Evolutionary conservation across 371 early-diverging fungal genomes (phyloP), one percentile per base, ranked within the genome.

Genomic region (Rhizopus microsporus): DNA sequence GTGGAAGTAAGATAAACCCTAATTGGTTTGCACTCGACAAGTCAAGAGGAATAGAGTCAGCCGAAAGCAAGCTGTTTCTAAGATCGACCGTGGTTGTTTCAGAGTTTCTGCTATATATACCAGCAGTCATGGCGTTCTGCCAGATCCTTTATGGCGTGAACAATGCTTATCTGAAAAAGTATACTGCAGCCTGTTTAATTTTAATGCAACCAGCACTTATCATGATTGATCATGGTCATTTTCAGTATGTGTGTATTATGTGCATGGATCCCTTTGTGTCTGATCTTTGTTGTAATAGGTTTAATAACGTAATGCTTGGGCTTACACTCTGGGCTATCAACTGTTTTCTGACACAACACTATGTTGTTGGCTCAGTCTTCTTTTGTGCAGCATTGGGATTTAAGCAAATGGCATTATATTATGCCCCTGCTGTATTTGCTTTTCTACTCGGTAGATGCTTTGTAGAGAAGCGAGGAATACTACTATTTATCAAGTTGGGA

Each of bases 331-430:
- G 86, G 87, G 69, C 92, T 0, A 69, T 97, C 56, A 82, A 81
- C 39, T 82, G 81, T 35, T 89, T 94, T 45, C 55, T 82, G 35
- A 68, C 67, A 8, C 75, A 80, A 15, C 81, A 72, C 31, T 86
- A 86, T 61, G 60, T 92, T 2, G 42, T 87, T 1, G 95, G 95
- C 37, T 82, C 89, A 10, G 54, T 94, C 0, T 74, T 80, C 30
- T 98, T 96, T 65, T 90, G 89, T 58, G 70, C 89, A 9, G 78
- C 96, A 0, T 68, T 98, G 30, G 75, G 82, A 48, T 98, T 95
- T 66, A 98, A 98, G 72, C 97, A 97, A 60, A 98, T 98, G 98
- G 92, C 94, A 0, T 76, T 98, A 12, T 98, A 93, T 67, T 97
- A 88, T 71, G 82, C 98, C 0, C 85, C 93, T 0, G 90, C 96